Percentiles rank a stretch among this genome's conserved stretches.
phyloP scores from a whole-genome alignment of 1,284 basidiomycete genomes.

The Cystobasidium pallidum region DNA sequence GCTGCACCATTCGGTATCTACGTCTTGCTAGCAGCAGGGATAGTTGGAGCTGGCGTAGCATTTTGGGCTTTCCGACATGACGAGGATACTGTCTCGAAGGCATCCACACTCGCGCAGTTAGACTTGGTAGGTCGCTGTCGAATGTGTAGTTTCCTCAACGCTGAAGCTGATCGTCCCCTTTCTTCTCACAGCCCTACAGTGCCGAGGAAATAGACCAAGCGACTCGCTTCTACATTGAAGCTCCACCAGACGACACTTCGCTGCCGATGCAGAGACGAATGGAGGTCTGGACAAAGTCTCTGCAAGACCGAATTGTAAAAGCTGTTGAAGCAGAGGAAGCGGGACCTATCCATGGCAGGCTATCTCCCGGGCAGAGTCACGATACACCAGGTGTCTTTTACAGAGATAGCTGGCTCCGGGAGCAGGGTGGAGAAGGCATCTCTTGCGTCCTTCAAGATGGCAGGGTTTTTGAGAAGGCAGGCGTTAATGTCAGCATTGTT shows the following conservation, averaged over 20 bases:
- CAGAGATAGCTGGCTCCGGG: conserved; percentile 82
- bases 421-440: conserved; percentile 81
- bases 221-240: not conserved
- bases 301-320: conserved; percentile 81
- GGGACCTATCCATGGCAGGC: conserved; percentile 59
- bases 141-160: no score
- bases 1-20: not conserved
- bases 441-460: conserved; percentile 84
- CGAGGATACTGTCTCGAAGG: not conserved
- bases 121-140: not conserved
- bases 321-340: conserved; percentile 81
- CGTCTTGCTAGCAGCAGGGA: not conserved
- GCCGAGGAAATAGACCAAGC: not conserved
- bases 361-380: conserved; percentile 28
- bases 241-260: conserved; percentile 48
- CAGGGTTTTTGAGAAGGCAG: conserved; percentile 86
- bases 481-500: conserved; percentile 92
- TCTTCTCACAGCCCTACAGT: conserved; percentile 20
- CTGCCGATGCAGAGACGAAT: conserved; percentile 75
- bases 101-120: not conserved
- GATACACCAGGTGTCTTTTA: conserved; percentile 65
- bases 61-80: not conserved
- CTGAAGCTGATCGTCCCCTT: not conserved
- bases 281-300: conserved; percentile 73
- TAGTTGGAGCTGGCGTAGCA: not conserved